phyloP scores from a whole-genome alignment of 805 yeast species.

The Cyberlindnera galapagoensis region DNA sequence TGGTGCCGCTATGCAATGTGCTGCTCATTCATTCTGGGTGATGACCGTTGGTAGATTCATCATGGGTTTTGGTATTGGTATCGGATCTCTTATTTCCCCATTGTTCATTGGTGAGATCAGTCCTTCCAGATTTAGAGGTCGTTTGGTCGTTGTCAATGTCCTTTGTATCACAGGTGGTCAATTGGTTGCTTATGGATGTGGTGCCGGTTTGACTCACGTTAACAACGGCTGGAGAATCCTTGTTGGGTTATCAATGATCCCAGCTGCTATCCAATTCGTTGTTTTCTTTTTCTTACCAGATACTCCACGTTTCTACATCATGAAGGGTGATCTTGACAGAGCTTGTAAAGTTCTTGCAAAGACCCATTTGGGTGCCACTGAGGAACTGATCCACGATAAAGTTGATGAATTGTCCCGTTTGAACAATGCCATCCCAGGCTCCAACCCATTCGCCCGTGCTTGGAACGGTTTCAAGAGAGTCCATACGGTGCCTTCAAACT shows the following conservation, averaged over 20 bases:
- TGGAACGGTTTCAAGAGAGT: constrained; percentile 57
- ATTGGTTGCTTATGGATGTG: constrained; percentile 86
- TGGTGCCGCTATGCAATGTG: constrained; percentile 83
- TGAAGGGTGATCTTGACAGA: constrained; percentile 54
- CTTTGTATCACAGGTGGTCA: constrained; percentile 94
- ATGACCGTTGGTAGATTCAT: constrained; percentile 90
- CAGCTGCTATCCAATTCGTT: constrained; percentile 70
- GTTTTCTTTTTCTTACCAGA: constrained; percentile 87
- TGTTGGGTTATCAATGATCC: constrained; percentile 86
- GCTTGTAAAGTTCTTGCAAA: constrained; percentile 62
- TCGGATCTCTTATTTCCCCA: constrained; percentile 93
- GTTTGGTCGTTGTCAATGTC: constrained; percentile 83
- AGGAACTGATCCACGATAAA: constrained; percentile 57
- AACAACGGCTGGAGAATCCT: constrained; percentile 88
- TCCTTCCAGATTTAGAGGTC: constrained; percentile 85
- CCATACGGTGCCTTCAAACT: constrained; percentile 68
- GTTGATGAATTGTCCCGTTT: constrained; percentile 55
- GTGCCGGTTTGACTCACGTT: constrained; percentile 74
- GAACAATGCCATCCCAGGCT: constrained; percentile 41
- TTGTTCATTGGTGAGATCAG: constrained; percentile 88
- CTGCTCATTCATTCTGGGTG: constrained; percentile 75
- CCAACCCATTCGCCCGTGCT: constrained; percentile 40
- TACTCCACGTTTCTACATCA: constrained; percentile 85
- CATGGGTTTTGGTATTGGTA: constrained; percentile 96
- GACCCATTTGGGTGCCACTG: constrained; percentile 59